Evolutionary conservation across 345 rosid species (phyloP), one percentile per base, ranked within the genome.

Genomic region (Boechera retrofracta): DNA sequence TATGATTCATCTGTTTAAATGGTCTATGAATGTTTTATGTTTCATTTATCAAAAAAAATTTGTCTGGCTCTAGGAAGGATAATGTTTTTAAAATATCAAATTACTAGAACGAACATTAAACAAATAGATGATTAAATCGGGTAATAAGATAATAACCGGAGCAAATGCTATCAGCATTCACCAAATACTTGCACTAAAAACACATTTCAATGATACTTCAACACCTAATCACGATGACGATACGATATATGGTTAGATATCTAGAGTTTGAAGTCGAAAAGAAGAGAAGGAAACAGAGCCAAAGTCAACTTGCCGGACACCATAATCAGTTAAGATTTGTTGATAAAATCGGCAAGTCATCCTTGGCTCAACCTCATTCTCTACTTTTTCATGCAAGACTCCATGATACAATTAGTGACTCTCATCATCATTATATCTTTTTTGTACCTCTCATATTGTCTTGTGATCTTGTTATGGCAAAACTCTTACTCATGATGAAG

Each of bases 351-450:
- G 81, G 81, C 77, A 78, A 78, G 77, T 78, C 81, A 72, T 78
- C 81, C 45, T 78, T 78, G 81, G 81, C 77, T 78, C 81, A 78
- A 4, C 12, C 39, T 72, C 81, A 59, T 65, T 66, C 64, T 66
- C 77, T 72, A 67, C 33, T 78, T 13, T 59, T 59, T 77, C 42
- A 78, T 72, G 77, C 73, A 59, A 78, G 64, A 78, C 73, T 58
- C 72, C 7, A 47, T 72, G 56, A 66, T 66, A 72, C 41, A 56
- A 0, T 7, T 2, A 24, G 59, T 55, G 32, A 33, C 73, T 67
- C 44, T 32, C 65, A 18, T 49, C 32, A 49, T 38, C 72, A 47
- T 64, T 54, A 6, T 63, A 7, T 56, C 10, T 28, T 52, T 32
- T 63, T 2, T 71, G n/a, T 32, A 65, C 8, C 32, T 65, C 67